Conservation (phyloP, 2,329 filamentous ascomycete species). For the Ploettnerulaceae sp. region DNA sequence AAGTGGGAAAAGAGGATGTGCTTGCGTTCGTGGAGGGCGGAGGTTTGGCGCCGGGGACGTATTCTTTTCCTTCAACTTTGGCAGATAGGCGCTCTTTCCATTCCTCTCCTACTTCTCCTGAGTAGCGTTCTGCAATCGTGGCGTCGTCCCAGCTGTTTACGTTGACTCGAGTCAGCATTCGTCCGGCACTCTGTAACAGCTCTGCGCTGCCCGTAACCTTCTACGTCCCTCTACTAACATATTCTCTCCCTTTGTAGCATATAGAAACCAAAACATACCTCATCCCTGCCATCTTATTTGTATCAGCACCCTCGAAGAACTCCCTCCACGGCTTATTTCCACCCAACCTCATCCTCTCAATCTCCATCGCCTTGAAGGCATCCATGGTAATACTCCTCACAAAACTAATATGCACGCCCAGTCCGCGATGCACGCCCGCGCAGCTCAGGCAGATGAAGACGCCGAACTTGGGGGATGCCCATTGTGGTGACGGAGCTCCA, state of each 20-base stretch:
- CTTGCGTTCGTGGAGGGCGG: conserved; percentile 24
- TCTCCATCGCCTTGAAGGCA: conserved; percentile 89
- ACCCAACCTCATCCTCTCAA: conserved; percentile 87
- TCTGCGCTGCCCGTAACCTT: background rate
- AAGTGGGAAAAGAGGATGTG: conserved; percentile 4
- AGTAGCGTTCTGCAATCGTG: conserved; percentile 85
- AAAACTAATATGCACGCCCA: conserved; percentile 98
- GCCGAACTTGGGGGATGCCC: conserved; percentile 95
- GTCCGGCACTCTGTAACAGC: background rate
- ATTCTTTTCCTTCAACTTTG: conserved; percentile 84
- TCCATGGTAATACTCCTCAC: conserved; percentile 98
- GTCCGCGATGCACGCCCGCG: conserved; percentile 87
- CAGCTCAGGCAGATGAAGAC: conserved; percentile 98
- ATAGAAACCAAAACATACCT: conserved; percentile 23
- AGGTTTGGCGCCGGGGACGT: conserved; percentile 65
- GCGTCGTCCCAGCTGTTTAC: conserved; percentile 63
- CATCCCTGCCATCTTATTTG: conserved; percentile 61
- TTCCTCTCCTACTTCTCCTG: conserved; percentile 85
- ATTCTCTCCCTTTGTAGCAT: background rate
- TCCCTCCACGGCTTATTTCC: conserved; percentile 83
- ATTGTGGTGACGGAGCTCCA: conserved; percentile 92
- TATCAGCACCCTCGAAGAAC: conserved; percentile 74
- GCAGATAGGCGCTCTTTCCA: conserved; percentile 87
- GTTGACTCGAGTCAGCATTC: background rate
- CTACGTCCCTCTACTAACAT: background rate